phyloP scores from a whole-genome alignment of 371 early-diverging fungal genomes.

The Mortierella sp. region DNA sequence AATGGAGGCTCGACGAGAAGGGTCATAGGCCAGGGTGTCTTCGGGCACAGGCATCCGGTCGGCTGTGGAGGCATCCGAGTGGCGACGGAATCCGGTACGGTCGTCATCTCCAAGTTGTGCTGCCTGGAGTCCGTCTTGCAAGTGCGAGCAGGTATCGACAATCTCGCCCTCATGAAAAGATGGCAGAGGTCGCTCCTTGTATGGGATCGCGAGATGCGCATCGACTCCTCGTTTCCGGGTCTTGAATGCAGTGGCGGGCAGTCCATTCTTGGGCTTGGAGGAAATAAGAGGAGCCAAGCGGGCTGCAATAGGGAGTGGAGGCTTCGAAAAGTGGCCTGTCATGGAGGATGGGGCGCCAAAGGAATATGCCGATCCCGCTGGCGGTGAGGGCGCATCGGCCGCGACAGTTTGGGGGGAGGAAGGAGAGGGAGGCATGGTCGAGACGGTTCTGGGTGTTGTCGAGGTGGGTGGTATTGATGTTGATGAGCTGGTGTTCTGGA shows the following conservation, averaged over 20 bases:
- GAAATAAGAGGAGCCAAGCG: constrained; percentile 26
- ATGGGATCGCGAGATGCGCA: constrained; percentile 19
- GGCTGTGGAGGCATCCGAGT: constrained; percentile 31
- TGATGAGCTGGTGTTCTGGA: background rate
- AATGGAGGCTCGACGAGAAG: constrained; percentile 44
- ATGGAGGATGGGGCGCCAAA: background rate
- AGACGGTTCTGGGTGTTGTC: background rate
- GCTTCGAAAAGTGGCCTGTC: constrained; percentile 11
- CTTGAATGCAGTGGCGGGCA: background rate
- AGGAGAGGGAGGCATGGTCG: background rate
- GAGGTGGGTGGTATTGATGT: constrained; percentile 11
- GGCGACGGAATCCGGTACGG: constrained; percentile 22
- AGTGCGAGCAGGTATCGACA: constrained; percentile 49
- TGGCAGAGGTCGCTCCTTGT: constrained; percentile 24
- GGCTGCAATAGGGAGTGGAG: constrained; percentile 30
- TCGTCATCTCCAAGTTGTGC: background rate
- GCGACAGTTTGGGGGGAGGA: background rate
- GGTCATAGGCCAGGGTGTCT: constrained; percentile 22
- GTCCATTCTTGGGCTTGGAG: background rate
- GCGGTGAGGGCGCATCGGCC: background rate
- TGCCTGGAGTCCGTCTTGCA: constrained; percentile 7
- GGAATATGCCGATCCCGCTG: background rate
- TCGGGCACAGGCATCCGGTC: constrained; percentile 17
- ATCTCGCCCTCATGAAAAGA: constrained; percentile 36
- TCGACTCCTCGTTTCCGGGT: background rate